Conservation (phyloP, 1,284 basidiomycete species). For the Apiotrichum brassicae region DNA sequence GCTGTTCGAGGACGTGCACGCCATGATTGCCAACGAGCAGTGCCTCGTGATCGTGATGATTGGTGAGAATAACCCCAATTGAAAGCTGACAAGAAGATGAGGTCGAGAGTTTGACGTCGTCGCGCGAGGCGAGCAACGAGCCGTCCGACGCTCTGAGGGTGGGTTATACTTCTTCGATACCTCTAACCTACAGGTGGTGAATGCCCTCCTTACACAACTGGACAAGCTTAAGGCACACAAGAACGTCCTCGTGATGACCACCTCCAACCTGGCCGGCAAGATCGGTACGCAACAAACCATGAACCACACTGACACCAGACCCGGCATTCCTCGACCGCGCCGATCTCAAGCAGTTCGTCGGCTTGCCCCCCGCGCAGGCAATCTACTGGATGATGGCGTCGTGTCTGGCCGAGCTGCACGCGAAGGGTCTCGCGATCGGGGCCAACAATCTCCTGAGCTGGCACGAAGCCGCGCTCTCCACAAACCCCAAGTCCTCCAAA, state of each 20-base stretch:
- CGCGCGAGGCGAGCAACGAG: conserved; percentile 84
- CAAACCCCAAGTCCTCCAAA: not conserved
- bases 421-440: conserved; percentile 61
- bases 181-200: conserved; percentile 69
- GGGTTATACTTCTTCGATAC: conserved; percentile 24
- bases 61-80: conserved; percentile 51
- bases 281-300: conserved; percentile 59
- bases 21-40: conserved; percentile 79
- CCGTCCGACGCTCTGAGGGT: conserved; percentile 92
- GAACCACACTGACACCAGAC: conserved; percentile 53
- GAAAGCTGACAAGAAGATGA: conserved; percentile 59
- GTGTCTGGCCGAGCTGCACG: conserved; percentile 73
- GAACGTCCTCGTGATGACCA: conserved; percentile 94
- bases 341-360: conserved; percentile 92
- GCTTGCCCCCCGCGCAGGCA: conserved; percentile 79
- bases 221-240: conserved; percentile 89
- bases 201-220: conserved; percentile 91
- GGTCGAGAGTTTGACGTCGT: conserved; percentile 91
- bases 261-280: conserved; percentile 88
- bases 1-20: conserved; percentile 80
- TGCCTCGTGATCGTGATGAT: conserved; percentile 92
- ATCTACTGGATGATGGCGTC: conserved; percentile 88
- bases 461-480: conserved; percentile 1
- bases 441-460: conserved; percentile 50
- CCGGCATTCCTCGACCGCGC: conserved; percentile 93